These are phyloP conservation scores for Novymonas esmeraldas DNA, from an alignment of 208 protist genomes.

Conservation along the genomic window DNA sequence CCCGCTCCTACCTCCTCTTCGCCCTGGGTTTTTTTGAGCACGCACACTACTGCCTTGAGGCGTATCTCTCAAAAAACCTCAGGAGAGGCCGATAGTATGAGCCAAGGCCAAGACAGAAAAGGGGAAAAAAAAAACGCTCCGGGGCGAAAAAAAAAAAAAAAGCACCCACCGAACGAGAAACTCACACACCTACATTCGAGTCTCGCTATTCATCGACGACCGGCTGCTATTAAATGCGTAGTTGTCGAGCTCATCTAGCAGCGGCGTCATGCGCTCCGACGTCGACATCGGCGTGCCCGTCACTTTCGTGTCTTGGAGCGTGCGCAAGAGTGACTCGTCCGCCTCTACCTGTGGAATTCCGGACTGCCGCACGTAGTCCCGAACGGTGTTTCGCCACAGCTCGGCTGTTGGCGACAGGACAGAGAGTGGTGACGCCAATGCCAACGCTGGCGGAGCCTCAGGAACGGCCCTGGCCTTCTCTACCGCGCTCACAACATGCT, in stretches of 20 bases:
- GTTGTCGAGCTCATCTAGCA: constrained; percentile 77
- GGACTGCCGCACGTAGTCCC: constrained; percentile 83
- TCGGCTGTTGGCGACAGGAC: constrained; percentile 72
- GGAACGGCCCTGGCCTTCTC: constrained; percentile 31
- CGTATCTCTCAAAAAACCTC: too few relatives aligned
- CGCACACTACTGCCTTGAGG: too few relatives aligned
- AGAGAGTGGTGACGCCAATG: constrained; percentile 37
- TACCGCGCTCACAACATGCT: constrained; percentile 52
- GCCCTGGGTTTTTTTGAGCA: too few relatives aligned
- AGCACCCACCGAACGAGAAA: constrained; percentile 6
- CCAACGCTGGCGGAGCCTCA: constrained; percentile 31
- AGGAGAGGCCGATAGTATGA: too few relatives aligned
- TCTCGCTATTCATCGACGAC: constrained; percentile 58
- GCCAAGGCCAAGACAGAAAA: neutral
- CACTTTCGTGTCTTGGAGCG: constrained; percentile 75
- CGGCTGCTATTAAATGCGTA: constrained; percentile 70
- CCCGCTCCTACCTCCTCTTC: too few relatives aligned
- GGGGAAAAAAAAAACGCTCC: constrained; percentile 16
- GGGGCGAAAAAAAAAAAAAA: neutral
- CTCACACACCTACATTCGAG: constrained; percentile 9
- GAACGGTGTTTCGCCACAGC: constrained; percentile 76
- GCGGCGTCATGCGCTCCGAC: constrained; percentile 76
- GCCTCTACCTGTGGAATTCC: constrained; percentile 78
- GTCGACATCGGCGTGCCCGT: constrained; percentile 59
- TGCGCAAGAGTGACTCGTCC: constrained; percentile 78